Conservation (phyloP, 176 grass and related monocot genomes). For the bread wheat (Triticum aestivum) region IWGSC_CS_RefSeq_v2.1 NC_057812.1:686598850-686599349, state of each 20-base stretch:
- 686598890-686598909: too few species aligned
- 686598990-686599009: background rate
- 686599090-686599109: background rate
- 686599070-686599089: background rate
- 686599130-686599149: too few species aligned
- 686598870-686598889: too few species aligned
- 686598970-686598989: background rate
- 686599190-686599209: background rate
- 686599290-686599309: background rate
- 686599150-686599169: background rate
- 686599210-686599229: background rate
- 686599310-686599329: background rate
- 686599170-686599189: background rate
- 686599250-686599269: background rate
- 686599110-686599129: background rate
- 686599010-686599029: background rate
- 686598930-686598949: too few species aligned
- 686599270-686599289: background rate
- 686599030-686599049: background rate
- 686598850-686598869: too few species aligned
- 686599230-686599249: too few species aligned
- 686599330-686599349: background rate
- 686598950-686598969: background rate
- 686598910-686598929: too few species aligned
- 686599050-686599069: background rate